These are phyloP conservation scores for Aspergillus arachidicola DNA, from an alignment of 2,329 filamentous ascomycete genomes.

Conservation along the genomic window DNA sequence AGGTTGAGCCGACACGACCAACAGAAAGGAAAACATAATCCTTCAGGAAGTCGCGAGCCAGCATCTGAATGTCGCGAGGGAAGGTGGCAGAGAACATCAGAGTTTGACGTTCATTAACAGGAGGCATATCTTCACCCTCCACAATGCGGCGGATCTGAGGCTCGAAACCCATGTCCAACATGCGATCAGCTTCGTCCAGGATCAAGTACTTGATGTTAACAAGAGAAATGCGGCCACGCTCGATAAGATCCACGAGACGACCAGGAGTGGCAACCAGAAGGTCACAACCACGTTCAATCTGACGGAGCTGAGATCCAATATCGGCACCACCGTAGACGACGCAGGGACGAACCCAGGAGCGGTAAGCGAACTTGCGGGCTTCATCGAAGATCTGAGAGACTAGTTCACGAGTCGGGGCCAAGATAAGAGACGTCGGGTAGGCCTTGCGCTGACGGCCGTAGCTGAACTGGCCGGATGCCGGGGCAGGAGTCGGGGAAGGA, in stretches of 20 bases:
- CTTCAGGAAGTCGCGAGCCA: constrained; percentile 97
- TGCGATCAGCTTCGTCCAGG: constrained; percentile 98
- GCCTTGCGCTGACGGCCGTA: constrained; percentile 96
- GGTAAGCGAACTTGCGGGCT: constrained; percentile 96
- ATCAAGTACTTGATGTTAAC: constrained; percentile 99
- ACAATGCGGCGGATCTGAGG: constrained; percentile 98
- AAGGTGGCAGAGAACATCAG: constrained; percentile 99
- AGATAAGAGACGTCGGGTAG: constrained; percentile 91
- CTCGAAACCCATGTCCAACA: constrained; percentile 99
- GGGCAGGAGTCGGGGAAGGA: constrained; percentile 69
- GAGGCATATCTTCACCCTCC: constrained; percentile 96
- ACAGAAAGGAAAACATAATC: constrained; percentile 99
- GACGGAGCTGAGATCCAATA: constrained; percentile 95
- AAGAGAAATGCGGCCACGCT: constrained; percentile 96
- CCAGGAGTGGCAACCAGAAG: constrained; percentile 95
- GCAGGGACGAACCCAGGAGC: constrained; percentile 97
- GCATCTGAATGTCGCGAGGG: constrained; percentile 98
- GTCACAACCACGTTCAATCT: constrained; percentile 97
- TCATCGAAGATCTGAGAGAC: constrained; percentile 99
- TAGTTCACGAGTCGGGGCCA: constrained; percentile 95
- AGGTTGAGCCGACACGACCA: constrained; percentile 96
- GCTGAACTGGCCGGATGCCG: constrained; percentile 63
- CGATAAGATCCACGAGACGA: constrained; percentile 95
- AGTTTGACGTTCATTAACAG: constrained; percentile 81
- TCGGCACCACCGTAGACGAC: constrained; percentile 99